Base-by-base conservation (phyloP, 2,329 filamentous ascomycete genomes). In the Thielaviopsis musarum region DNA sequence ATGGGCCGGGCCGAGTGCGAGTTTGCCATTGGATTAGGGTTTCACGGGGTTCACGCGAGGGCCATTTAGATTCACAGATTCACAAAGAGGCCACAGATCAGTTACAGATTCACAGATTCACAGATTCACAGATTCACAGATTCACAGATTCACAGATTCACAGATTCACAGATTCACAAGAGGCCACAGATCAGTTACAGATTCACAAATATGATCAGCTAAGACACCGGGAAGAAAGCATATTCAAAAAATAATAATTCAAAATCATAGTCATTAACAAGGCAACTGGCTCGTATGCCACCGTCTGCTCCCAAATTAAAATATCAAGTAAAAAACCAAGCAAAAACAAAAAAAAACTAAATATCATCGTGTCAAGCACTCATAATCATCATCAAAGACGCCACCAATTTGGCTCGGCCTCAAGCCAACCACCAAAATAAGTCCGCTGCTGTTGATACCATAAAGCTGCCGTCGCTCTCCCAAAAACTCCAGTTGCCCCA, bases 1-100 rank as follows among this genome's bases (percentile, higher is more conserved):
- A 48, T 81, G 54, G 85, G 83, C 0, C 75, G 82, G 52, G 84
- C 84, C 3, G 79, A 84, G 64, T 75, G 81, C 22, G 74, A 75
- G 1, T 81, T 81, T 64, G 75, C 79, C 0, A 76, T 88, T 61
- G 77, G 73, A 0, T 72, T 87, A 62, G 83, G 83, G 0, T 84
- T 88, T 63, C 85, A 88, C 68, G 84, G 84, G 0, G 66, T 74
- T 15, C 79, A 83, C 62, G 62, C 69, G 1, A 45, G 19, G 59
- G 26, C 30, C 4, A 15, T 56, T 38, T 30, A 54, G n/a, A 6
- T 26, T 26, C 3, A 3, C 24, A 26, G 17, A 17, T 24, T 24
- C 21, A 56, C 19, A 48, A 19, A n/a, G n/a, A n/a, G n/a, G n/a
- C n/a, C n/a, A n/a, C n/a, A n/a, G n/a, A n/a, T n/a, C n/a, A n/a